These are phyloP conservation scores for Penicillium cosmopolitanum DNA, from an alignment of 495 filamentous ascomycete genomes.

Conservation along the genomic window DNA sequence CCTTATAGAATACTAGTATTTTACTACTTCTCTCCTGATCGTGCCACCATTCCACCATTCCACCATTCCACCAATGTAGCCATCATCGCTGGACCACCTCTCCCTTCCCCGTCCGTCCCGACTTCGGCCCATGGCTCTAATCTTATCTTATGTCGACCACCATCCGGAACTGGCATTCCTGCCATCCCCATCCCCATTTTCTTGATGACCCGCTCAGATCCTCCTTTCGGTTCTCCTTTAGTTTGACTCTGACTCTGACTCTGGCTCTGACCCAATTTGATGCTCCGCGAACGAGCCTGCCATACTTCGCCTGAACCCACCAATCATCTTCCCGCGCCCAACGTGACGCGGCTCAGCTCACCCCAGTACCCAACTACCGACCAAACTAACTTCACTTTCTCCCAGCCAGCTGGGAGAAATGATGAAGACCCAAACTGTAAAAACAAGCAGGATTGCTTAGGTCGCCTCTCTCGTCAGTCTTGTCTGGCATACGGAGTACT, in stretches of 20 bases:
- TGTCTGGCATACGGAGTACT: no score
- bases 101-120: background rate
- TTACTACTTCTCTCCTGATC: background rate
- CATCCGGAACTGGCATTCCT: background rate
- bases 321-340: background rate
- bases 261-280: background rate
- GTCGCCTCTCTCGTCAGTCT: no score
- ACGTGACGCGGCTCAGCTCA: conserved; percentile 3
- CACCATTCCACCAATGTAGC: background rate
- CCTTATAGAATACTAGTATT: no score
- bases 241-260: background rate
- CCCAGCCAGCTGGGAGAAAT: background rate
- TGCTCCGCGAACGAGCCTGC: background rate
- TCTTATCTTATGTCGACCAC: background rate
- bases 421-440: background rate
- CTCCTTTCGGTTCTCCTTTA: background rate
- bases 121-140: background rate
- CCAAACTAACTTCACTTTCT: conserved; percentile 3
- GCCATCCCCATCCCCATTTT: background rate
- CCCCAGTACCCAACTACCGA: background rate
- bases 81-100: background rate
- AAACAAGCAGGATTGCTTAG: background rate
- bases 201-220: background rate
- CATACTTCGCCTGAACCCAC: conserved; percentile 2
- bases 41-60: background rate